Evolutionary conservation across 768 basidiomycete species (phyloP).

Genomic region (Pluteus cervinus): DNA sequence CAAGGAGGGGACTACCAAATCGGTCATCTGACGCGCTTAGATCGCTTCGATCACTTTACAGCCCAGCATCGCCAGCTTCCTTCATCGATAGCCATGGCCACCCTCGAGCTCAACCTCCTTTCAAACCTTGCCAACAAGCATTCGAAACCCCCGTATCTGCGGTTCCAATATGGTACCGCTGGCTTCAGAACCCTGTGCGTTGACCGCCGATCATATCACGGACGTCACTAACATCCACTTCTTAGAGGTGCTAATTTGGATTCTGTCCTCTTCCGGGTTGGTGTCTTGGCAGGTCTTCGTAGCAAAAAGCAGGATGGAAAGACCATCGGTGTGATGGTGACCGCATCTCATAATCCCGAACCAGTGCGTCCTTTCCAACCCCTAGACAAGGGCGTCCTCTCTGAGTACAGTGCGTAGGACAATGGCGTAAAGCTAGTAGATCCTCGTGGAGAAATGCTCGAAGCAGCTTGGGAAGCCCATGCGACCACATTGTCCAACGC

Average conservation of each 20-base stretch:
- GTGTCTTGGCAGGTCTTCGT: slow-evolving; percentile 81
- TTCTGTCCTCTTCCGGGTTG: slow-evolving; percentile 91
- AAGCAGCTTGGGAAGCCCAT: slow-evolving; percentile 85
- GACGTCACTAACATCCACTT: slow-evolving; percentile 9
- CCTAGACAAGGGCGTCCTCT: slow-evolving; percentile 6
- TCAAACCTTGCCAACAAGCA: slow-evolving; percentile 49
- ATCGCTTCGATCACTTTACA: neutral
- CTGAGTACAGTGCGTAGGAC: too few species aligned
- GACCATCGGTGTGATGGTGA: slow-evolving; percentile 97
- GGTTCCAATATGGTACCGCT: slow-evolving; percentile 88
- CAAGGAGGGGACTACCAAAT: slow-evolving; percentile 3
- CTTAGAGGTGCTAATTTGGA: slow-evolving; percentile 66
- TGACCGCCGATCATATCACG: slow-evolving; percentile 6
- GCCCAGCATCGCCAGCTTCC: slow-evolving; percentile 11
- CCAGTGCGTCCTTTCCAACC: slow-evolving; percentile 44
- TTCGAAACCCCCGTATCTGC: slow-evolving; percentile 63
- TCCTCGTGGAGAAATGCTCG: slow-evolving; percentile 96
- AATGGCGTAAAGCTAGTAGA: slow-evolving; percentile 99
- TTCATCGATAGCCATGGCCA: slow-evolving; percentile 1
- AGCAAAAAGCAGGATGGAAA: slow-evolving; percentile 91
- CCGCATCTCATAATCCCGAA: slow-evolving; percentile 99
- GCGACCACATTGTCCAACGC: slow-evolving; percentile 89
- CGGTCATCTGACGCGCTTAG: slow-evolving; percentile 14
- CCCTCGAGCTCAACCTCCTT: slow-evolving; percentile 40
- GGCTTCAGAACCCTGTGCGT: slow-evolving; percentile 89